A percentile compares a stretch with the other conserved stretches of the same genome.
These are phyloP conservation scores for Gastrolobium villosum DNA, from an alignment of 306 rosid genomes.

Conservation along the genomic window DNA sequence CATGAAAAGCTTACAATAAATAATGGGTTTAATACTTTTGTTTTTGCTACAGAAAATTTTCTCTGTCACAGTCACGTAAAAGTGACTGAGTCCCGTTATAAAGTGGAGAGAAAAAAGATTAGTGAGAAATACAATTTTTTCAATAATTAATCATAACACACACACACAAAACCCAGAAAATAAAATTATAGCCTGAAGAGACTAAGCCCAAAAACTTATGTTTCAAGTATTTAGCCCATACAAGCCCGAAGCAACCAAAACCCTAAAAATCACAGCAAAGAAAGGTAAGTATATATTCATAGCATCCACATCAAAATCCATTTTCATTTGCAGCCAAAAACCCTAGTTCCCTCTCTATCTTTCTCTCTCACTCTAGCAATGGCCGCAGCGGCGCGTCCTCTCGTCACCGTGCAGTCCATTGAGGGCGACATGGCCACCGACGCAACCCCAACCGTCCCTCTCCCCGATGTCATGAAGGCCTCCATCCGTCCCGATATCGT, in stretches of 20 bases:
- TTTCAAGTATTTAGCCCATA: too few relatives aligned
- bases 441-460: slow-evolving; percentile 49
- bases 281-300: neutral
- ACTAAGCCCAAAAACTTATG: too few relatives aligned
- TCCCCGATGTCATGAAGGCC: slow-evolving; percentile 83
- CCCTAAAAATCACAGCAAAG: neutral
- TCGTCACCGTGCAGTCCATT: slow-evolving; percentile 72
- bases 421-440: slow-evolving; percentile 88
- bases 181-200: too few relatives aligned
- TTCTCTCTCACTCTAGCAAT: slow-evolving; percentile 26
- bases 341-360: slow-evolving; percentile 51
- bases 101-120: too few relatives aligned
- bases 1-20: too few relatives aligned
- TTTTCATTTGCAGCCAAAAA: neutral
- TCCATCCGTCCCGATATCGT: slow-evolving; percentile 85
- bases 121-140: too few relatives aligned
- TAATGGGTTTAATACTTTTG: too few relatives aligned
- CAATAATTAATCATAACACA: too few relatives aligned
- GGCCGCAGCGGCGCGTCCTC: slow-evolving; percentile 90
- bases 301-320: neutral
- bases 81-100: too few relatives aligned
- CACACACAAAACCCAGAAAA: too few relatives aligned
- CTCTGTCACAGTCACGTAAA: too few relatives aligned
- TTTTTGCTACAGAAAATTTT: too few relatives aligned
- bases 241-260: slow-evolving; percentile 7